phyloP scores from a whole-genome alignment of 768 basidiomycete species.

The Podaxis sp. region DNA sequence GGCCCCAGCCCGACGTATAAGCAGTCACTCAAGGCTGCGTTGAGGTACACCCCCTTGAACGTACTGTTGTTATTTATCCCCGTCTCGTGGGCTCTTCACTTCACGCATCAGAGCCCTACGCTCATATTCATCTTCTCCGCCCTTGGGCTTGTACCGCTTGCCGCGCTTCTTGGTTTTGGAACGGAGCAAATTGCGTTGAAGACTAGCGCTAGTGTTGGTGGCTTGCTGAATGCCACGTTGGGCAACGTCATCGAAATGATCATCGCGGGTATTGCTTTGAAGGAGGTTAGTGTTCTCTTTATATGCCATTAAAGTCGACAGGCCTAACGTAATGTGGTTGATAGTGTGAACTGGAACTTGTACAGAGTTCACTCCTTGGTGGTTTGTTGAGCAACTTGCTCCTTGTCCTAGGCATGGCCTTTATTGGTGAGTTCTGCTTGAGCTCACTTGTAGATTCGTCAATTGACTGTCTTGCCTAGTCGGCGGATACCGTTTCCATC shows the following conservation, averaged over 20 bases:
- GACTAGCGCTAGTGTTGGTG: constrained; percentile 49
- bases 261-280: constrained; percentile 44
- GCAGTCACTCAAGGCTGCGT: constrained; percentile 29
- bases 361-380: constrained; percentile 52
- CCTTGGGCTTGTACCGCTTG: constrained; percentile 51
- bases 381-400: constrained; percentile 68
- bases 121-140: constrained; percentile 48
- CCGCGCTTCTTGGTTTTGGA: constrained; percentile 49
- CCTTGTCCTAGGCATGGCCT: constrained; percentile 80
- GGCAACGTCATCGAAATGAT: constrained; percentile 57
- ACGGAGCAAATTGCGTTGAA: constrained; percentile 53
- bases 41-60: constrained; percentile 40
- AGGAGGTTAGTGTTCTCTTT: constrained; percentile 24
- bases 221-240: constrained; percentile 52
- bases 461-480: constrained; percentile 24
- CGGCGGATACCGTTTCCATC: constrained; percentile 48
- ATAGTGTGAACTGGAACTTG: constrained; percentile 52
- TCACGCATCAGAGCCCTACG: constrained; percentile 43
- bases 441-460: not conserved
- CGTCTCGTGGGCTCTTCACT: constrained; percentile 49
- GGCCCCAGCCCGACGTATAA: constrained; percentile 37
- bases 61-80: constrained; percentile 49
- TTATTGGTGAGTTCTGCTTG: constrained; percentile 78
- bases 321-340: constrained; percentile 20
- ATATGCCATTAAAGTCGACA: not conserved